phyloP scores from a whole-genome alignment of 2,329 filamentous ascomycete genomes.

The Capronia epimyces region DNA sequence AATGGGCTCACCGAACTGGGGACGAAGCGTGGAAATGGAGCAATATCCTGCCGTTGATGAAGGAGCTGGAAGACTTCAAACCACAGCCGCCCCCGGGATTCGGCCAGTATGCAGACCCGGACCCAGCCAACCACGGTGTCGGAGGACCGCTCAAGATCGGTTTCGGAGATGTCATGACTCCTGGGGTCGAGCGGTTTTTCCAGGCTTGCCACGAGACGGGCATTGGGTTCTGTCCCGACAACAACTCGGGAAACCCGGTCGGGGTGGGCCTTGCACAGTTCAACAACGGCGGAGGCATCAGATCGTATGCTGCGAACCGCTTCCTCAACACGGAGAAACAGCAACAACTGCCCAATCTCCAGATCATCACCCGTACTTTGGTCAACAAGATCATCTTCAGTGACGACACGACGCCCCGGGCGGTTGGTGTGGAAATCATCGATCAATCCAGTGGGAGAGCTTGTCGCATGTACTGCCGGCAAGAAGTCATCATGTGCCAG shows the following conservation, averaged over 20 bases:
- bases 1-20: conserved; percentile 49
- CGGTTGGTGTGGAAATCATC: conserved; percentile 38
- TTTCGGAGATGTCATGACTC: background rate
- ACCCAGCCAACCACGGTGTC: too few relatives aligned
- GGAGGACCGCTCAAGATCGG: background rate
- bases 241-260: conserved; percentile 56
- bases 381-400: conserved; percentile 13
- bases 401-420: conserved; percentile 35
- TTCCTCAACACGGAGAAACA: conserved; percentile 45
- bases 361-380: conserved; percentile 23
- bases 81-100: too few relatives aligned
- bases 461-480: conserved; percentile 39
- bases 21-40: conserved; percentile 55
- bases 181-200: background rate
- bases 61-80: too few relatives aligned
- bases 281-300: conserved; percentile 41
- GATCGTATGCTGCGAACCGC: conserved; percentile 28
- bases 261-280: conserved; percentile 41
- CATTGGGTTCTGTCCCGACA: conserved; percentile 49
- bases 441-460: too few relatives aligned
- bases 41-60: conserved; percentile 47
- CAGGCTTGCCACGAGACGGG: conserved; percentile 39
- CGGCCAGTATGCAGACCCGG: too few relatives aligned
- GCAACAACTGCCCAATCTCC: conserved; percentile 47
- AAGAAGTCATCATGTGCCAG: conserved; percentile 39